phyloP scores from a whole-genome alignment of 176 grass and related monocot species.

The Pontederia crassipes region DNA sequence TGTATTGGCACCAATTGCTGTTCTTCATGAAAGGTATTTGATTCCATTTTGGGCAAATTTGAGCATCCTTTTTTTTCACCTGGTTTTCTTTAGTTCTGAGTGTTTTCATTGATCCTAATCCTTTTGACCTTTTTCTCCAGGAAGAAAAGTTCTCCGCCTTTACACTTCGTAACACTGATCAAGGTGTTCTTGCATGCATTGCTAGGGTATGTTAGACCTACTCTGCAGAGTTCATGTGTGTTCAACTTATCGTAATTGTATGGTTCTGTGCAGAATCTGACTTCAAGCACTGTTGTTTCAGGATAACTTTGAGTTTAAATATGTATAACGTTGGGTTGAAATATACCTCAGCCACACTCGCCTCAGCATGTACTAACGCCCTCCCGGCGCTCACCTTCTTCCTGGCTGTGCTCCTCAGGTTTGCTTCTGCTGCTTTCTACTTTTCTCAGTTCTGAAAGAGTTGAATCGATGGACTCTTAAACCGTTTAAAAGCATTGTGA shows the following conservation, averaged over 20 bases:
- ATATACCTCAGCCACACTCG: conserved; percentile 14
- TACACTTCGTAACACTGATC: conserved; percentile 31
- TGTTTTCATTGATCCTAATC: neutral
- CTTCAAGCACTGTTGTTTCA: neutral
- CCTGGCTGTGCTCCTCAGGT: conserved; percentile 2
- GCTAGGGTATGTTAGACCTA: conserved; percentile 22
- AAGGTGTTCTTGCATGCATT: conserved; percentile 75
- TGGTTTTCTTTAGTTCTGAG: too few species aligned
- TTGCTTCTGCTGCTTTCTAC: too few species aligned
- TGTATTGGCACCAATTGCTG: conserved; percentile 37
- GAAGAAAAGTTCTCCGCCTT: conserved; percentile 36
- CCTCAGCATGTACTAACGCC: neutral
- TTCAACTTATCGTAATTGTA: too few species aligned
- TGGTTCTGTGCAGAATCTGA: neutral
- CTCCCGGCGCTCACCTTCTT: conserved; percentile 5
- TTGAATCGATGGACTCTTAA: neutral
- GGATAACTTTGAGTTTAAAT: conserved; percentile 12
- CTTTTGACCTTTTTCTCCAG: neutral
- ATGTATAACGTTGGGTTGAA: conserved; percentile 5
- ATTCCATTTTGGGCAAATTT: neutral
- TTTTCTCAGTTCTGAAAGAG: neutral
- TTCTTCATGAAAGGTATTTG: conserved; percentile 25
- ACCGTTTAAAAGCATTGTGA: neutral
- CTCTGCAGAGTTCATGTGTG: too few species aligned
- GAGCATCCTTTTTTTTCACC: neutral